Conservation (phyloP, 2,329 filamentous ascomycete genomes). For the Colletotrichum godetiae region DNA sequence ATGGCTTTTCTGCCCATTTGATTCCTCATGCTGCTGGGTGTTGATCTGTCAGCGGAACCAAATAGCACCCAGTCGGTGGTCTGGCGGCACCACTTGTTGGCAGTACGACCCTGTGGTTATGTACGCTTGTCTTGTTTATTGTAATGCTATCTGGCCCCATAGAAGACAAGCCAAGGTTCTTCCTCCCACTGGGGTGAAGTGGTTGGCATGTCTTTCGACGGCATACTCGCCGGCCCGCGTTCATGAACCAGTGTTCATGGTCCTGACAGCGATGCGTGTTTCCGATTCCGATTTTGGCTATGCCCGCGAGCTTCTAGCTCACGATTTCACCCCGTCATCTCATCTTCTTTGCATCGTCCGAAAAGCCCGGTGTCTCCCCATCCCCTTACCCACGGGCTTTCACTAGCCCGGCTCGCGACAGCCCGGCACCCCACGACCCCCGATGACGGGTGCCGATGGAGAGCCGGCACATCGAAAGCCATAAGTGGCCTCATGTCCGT, state of each 20-base stretch:
- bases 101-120: constrained; percentile 7
- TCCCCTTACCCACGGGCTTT: neutral
- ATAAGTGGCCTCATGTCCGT: neutral
- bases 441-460: constrained; percentile 1
- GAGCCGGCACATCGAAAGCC: neutral
- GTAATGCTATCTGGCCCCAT: neutral
- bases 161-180: neutral
- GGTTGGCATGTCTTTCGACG: neutral
- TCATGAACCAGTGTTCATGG: neutral
- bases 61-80: neutral
- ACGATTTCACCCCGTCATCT: neutral
- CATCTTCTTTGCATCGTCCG: neutral
- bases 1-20: neutral
- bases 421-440: neutral
- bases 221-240: neutral
- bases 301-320: neutral
- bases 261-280: neutral
- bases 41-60: neutral
- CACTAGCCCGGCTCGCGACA: neutral
- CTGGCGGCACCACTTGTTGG: neutral
- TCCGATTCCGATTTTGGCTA: neutral
- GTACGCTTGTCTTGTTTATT: neutral
- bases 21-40: neutral
- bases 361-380: neutral
- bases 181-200: neutral